Conservation (phyloP, 805 yeast genomes). For the Saccharomyces paradoxus region DNA sequence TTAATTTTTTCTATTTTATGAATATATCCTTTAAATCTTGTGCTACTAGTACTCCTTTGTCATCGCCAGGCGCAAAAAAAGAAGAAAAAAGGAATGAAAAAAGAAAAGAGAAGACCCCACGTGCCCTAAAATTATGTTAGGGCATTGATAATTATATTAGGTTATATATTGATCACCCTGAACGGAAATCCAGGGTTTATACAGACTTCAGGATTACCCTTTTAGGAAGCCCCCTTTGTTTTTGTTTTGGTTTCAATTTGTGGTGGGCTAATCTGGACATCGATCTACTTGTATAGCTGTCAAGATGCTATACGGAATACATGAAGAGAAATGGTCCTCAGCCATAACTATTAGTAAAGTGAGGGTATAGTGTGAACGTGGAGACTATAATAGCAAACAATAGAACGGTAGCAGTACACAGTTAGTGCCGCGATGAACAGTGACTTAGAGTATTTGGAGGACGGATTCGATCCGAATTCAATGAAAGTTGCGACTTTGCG, state of each 20-base stretch:
- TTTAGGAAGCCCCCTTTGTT: not conserved
- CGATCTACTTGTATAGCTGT: not conserved
- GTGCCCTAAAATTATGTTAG: not conserved
- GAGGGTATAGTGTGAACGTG: not conserved
- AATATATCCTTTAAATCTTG: not conserved
- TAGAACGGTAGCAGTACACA: not conserved
- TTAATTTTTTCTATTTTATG: not conserved
- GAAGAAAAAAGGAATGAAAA: not conserved
- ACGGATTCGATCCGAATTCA: slow-evolving; percentile 59
- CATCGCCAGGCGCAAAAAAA: not conserved
- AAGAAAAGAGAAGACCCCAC: not conserved
- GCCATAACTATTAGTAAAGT: not conserved
- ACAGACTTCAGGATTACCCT: not conserved
- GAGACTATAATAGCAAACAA: not conserved
- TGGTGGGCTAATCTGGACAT: not conserved
- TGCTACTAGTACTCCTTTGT: not conserved
- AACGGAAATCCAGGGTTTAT: not conserved
- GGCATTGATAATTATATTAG: not conserved
- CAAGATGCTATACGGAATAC: not conserved
- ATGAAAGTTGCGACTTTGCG: slow-evolving; percentile 66
- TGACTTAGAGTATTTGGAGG: slow-evolving; percentile 14
- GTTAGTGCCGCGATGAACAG: slow-evolving; percentile 1
- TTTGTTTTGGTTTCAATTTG: not conserved
- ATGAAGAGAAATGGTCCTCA: not conserved
- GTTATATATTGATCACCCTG: not conserved